Conservation (phyloP, 2,329 filamentous ascomycete species). For the Scopulariopsis brevicaulis region DNA sequence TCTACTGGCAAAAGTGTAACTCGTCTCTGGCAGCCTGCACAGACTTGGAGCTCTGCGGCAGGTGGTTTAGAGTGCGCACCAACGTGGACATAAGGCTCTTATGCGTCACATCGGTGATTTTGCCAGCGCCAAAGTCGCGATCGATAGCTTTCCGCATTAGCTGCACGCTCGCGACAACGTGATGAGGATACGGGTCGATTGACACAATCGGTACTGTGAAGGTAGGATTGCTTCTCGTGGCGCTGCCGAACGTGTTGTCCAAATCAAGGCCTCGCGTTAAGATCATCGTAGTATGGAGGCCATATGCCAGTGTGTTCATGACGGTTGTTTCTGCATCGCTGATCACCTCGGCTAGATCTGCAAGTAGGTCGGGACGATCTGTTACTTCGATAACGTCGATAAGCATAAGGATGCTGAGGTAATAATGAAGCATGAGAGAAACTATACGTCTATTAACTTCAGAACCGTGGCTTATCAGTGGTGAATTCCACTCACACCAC, state of each 20-base stretch:
- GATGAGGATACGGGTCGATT: constrained; percentile 20
- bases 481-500: constrained; percentile 14
- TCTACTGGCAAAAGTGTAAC: no score
- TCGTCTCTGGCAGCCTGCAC: constrained; percentile 16
- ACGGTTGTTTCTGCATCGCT: constrained; percentile 17
- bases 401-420: constrained; percentile 19
- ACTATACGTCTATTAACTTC: constrained; percentile 9
- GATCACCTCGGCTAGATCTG: constrained; percentile 12
- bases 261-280: constrained; percentile 4
- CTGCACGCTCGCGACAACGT: constrained; percentile 17
- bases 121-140: constrained; percentile 13
- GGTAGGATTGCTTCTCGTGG: background rate
- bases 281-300: constrained; percentile 15
- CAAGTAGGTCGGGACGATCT: constrained; percentile 14
- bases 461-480: background rate
- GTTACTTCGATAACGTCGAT: constrained; percentile 17
- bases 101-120: constrained; percentile 15
- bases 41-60: constrained; percentile 19
- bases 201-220: constrained; percentile 16
- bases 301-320: constrained; percentile 18
- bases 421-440: constrained; percentile 20
- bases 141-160: constrained; percentile 17
- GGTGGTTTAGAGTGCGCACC: constrained; percentile 13
- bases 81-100: constrained; percentile 14
- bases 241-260: background rate